phyloP scores from a whole-genome alignment of 1,139 yeast species.

The Eremothecium gossypii region DNA sequence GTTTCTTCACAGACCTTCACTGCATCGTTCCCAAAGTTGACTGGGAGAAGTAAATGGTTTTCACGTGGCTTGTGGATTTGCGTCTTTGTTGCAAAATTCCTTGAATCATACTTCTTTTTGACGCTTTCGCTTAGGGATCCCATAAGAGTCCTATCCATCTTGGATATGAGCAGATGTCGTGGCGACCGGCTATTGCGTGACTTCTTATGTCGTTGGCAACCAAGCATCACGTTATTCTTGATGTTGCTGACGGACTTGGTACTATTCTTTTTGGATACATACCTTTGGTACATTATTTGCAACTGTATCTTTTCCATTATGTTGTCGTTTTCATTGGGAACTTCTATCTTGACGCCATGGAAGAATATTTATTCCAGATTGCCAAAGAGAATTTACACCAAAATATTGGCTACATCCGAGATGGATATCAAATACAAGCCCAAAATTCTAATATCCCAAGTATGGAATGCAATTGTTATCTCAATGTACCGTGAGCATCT shows the following conservation, averaged over 20 bases:
- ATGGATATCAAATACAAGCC: slow-evolving; percentile 43
- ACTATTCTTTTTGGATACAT: slow-evolving; percentile 74
- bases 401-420: slow-evolving; percentile 45
- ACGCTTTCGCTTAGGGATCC: slow-evolving; percentile 77
- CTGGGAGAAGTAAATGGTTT: slow-evolving; percentile 41
- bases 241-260: slow-evolving; percentile 60
- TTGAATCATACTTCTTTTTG: slow-evolving; percentile 74
- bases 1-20: slow-evolving; percentile 41
- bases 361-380: slow-evolving; percentile 64
- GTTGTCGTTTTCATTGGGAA: slow-evolving; percentile 63
- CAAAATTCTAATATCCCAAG: slow-evolving; percentile 48
- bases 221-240: slow-evolving; percentile 44
- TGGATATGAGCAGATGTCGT: slow-evolving; percentile 51
- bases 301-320: slow-evolving; percentile 65
- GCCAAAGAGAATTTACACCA: slow-evolving; percentile 64
- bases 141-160: slow-evolving; percentile 51
- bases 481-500: slow-evolving; percentile 74
- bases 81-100: slow-evolving; percentile 62
- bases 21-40: slow-evolving; percentile 48
- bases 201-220: slow-evolving; percentile 50
- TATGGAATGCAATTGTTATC: slow-evolving; percentile 74
- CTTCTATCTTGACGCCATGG: slow-evolving; percentile 84
- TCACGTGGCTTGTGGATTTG: slow-evolving; percentile 60
- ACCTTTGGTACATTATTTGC: slow-evolving; percentile 80
- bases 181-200: slow-evolving; percentile 49